Evolutionary conservation across 805 yeast species (phyloP).

Genomic region (Metschnikowia lochheadii): DNA sequence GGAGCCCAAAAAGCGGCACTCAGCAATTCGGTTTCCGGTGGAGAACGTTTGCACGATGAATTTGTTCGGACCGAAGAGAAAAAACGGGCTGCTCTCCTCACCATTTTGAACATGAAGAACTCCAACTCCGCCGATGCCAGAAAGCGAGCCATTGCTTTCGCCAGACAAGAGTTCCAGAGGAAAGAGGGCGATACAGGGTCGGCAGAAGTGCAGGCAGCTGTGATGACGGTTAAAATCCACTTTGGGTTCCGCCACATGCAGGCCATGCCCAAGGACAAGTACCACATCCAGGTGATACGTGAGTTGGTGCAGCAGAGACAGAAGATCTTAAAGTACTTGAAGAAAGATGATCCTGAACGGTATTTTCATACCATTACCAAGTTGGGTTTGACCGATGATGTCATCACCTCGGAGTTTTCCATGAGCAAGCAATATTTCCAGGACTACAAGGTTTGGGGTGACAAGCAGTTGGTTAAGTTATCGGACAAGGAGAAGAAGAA

Average conservation of each 20-base stretch:
- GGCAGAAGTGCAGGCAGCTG: slow-evolving; percentile 94
- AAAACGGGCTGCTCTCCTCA: slow-evolving; percentile 63
- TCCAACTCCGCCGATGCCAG: slow-evolving; percentile 55
- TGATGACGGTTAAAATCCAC: slow-evolving; percentile 75
- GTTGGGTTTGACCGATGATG: slow-evolving; percentile 80
- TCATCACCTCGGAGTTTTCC: slow-evolving; percentile 74
- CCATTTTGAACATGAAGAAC: slow-evolving; percentile 74
- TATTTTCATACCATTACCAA: slow-evolving; percentile 85
- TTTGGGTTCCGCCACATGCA: slow-evolving; percentile 68
- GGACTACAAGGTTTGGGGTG: slow-evolving; percentile 75
- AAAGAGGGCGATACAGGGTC: slow-evolving; percentile 91
- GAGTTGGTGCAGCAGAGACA: slow-evolving; percentile 89
- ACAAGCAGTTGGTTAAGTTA: slow-evolving; percentile 55
- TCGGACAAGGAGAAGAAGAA: slow-evolving; percentile 33
- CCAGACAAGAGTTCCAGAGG: slow-evolving; percentile 76
- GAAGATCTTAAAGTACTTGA: slow-evolving; percentile 73
- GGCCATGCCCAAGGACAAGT: slow-evolving; percentile 66
- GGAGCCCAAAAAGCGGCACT: slow-evolving; percentile 70
- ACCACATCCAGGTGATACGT: slow-evolving; percentile 66
- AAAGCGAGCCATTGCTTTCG: slow-evolving; percentile 57
- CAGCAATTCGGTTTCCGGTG: slow-evolving; percentile 29
- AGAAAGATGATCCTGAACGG: slow-evolving; percentile 71
- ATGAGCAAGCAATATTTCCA: slow-evolving; percentile 76
- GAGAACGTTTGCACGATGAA: slow-evolving; percentile 27
- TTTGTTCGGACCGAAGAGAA: slow-evolving; percentile 39